Conservation (phyloP, 257 asterid genomes). For the Voacanga thouarsii region DNA sequence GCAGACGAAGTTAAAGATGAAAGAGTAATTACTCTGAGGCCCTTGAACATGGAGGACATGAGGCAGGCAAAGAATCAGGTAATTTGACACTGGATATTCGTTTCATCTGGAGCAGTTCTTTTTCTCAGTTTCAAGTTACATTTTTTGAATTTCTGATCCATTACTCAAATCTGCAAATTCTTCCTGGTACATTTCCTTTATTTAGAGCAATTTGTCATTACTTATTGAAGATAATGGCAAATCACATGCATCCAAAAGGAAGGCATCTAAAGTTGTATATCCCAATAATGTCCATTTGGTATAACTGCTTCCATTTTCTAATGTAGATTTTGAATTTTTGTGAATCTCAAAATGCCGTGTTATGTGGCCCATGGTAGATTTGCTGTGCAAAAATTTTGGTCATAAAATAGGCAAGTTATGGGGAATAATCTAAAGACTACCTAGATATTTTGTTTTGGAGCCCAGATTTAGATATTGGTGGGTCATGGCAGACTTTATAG, state of each 20-base stretch:
- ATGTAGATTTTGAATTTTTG: background rate
- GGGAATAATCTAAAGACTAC: too few species aligned
- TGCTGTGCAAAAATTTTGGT: background rate
- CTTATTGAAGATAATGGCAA: background rate
- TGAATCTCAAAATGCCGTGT: background rate
- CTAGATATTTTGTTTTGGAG: too few species aligned
- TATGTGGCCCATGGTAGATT: background rate
- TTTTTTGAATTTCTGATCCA: background rate
- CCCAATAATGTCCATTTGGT: background rate
- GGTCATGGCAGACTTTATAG: too few species aligned
- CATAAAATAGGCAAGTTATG: background rate
- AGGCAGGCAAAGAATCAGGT: constrained; percentile 90
- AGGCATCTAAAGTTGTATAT: background rate
- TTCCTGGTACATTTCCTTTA: background rate
- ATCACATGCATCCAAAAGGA: background rate
- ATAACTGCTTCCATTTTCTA: background rate
- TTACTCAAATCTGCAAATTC: background rate
- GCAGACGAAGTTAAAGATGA: constrained; percentile 53
- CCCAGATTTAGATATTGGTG: too few species aligned
- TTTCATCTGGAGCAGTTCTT: background rate
- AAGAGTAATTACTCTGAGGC: constrained; percentile 56
- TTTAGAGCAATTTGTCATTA: background rate
- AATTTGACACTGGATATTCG: background rate
- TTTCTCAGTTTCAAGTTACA: background rate
- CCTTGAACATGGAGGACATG: constrained; percentile 89